These are phyloP conservation scores for Solanum virginianum DNA, from an alignment of 257 asterid species.

Conservation along the genomic window DNA sequence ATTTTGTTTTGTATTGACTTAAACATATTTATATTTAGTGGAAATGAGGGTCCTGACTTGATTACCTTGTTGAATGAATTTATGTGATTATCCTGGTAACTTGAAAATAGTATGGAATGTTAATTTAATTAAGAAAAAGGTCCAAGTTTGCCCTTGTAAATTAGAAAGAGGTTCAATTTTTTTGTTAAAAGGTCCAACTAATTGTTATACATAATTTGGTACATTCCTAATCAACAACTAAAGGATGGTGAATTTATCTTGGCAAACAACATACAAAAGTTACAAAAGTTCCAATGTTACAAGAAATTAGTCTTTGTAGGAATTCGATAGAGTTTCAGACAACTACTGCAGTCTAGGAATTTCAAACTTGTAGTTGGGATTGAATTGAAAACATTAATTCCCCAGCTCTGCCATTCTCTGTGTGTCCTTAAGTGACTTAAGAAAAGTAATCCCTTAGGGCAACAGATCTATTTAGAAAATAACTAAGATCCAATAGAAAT, in stretches of 20 bases:
- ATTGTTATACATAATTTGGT: no score
- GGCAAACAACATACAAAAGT: constrained; percentile 1
- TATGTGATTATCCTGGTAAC: no score
- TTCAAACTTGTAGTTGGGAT: constrained; percentile 1
- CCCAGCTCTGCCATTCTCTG: not conserved
- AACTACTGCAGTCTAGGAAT: constrained; percentile 11
- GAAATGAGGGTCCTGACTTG: no score
- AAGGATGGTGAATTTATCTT: not conserved
- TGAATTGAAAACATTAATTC: not conserved
- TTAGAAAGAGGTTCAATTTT: no score
- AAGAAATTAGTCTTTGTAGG: constrained; percentile 23
- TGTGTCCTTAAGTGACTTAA: constrained; percentile 16
- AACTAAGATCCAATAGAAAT: no score
- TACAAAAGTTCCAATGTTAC: constrained; percentile 48
- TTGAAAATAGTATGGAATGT: no score
- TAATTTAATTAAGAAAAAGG: no score
- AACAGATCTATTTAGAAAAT: constrained; percentile 26
- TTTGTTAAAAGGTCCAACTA: no score
- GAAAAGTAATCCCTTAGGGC: constrained; percentile 22
- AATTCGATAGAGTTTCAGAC: constrained; percentile 22
- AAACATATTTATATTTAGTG: no score
- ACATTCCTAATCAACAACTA: not conserved
- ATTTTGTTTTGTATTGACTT: no score
- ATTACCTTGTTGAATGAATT: no score
- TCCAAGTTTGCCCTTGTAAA: no score